Conservation (phyloP, 164 flowering plant genomes). For the Platanus orientalis region DNA sequence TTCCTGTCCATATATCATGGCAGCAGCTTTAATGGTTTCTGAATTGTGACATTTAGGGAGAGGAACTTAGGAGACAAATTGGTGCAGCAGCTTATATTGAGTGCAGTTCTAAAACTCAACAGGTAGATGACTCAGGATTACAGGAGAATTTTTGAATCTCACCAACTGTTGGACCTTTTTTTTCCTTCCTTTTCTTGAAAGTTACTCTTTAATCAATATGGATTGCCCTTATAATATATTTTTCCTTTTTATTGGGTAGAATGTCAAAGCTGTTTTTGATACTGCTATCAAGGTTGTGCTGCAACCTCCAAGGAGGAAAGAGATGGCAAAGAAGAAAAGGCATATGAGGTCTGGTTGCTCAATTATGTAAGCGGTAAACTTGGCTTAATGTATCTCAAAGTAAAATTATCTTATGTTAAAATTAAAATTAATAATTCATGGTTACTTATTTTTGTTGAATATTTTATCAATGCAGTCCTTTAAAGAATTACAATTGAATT, state of each 20-base stretch:
- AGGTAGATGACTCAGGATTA: conserved; percentile 38
- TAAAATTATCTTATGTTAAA: too few relatives aligned
- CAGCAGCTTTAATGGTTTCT: neutral
- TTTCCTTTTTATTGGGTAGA: conserved; percentile 33
- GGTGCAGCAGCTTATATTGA: conserved; percentile 98
- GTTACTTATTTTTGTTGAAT: too few relatives aligned
- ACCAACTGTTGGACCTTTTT: neutral
- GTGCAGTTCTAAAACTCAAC: conserved; percentile 99
- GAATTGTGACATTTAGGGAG: conserved; percentile 49
- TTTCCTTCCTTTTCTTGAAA: neutral
- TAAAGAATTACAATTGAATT: too few relatives aligned
- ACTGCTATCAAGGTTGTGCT: conserved; percentile 97
- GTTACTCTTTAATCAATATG: conserved; percentile 11
- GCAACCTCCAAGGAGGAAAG: conserved; percentile 97
- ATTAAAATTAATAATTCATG: too few relatives aligned
- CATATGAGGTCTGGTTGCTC: conserved; percentile 68
- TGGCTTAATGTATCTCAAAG: too few relatives aligned
- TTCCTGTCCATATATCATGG: neutral
- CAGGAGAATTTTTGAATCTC: neutral
- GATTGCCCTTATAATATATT: neutral
- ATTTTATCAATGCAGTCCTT: too few relatives aligned
- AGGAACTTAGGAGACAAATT: conserved; percentile 91
- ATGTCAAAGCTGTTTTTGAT: conserved; percentile 97
- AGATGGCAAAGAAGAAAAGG: conserved; percentile 58
- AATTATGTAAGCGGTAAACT: conserved; percentile 80